Base-by-base conservation (phyloP, 1,284 basidiomycete species). In the Ustilago lituana region DNA sequence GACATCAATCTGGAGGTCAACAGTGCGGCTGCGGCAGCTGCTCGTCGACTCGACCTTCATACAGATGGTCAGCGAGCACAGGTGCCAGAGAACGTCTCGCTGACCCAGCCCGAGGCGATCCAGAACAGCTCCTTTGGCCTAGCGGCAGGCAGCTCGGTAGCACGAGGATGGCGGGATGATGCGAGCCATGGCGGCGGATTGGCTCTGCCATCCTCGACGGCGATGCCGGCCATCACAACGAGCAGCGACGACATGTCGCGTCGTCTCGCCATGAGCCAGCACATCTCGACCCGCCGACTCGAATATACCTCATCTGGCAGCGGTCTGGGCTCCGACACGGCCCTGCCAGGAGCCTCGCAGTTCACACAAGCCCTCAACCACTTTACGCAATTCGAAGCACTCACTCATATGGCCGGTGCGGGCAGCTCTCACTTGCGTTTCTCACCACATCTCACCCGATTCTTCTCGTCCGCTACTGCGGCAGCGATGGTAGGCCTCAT, bases 61-160 rank as follows among this genome's bases (percentile, higher is more conserved):
- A 73, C 72, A 24, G 79, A 81, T 41, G 79, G 79, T 12, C 67
- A 75, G 54, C 57, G 79, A 24, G 79, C 79, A 6, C 53, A 73
- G 26, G 70, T 81, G 10, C 79, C 79, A 9, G 78, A 79, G 22
- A 75, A 66, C 44, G 58, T 79, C 10, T 81, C 80, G n/a, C 46
- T 80, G 11, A 74, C 80, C 23, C 80, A 81, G 50, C 80, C 80
- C 10, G 80, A 80, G 45, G 73, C 73, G 19, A 68, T 80, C 26
- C 65, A 64, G 36, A 58, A 63, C 37, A 57, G 61, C 51, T 56
- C 70, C 15, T 60, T 73, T 12, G 59, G 53, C 17, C 29, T 68
- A 22, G 60, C 56, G 5, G 62, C 59, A 11, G 58, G 46, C 27
- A 56, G 59, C 8, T 48, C 50, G 2, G 50, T 45, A 3, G 57